These are phyloP conservation scores for Volvox carteri DNA, from an alignment of 163 green algal genomes.

Conservation along the genomic window DNA sequence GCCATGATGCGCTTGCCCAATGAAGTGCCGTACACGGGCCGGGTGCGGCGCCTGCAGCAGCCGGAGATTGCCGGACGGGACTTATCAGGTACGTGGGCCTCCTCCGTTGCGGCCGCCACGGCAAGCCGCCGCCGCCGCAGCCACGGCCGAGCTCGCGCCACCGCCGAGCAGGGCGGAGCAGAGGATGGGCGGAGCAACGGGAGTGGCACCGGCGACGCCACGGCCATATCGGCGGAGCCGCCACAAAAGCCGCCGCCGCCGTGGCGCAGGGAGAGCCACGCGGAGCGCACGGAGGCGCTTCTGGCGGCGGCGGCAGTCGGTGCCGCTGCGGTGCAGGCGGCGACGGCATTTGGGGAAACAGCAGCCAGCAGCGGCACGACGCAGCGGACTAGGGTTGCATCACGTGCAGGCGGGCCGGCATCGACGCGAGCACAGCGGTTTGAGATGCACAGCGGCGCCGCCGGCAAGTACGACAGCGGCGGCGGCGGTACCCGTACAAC, in stretches of 20 bases:
- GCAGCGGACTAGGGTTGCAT: background rate
- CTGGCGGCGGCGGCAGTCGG: background rate
- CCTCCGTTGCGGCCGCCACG: background rate
- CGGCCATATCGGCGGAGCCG: background rate
- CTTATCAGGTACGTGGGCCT: background rate
- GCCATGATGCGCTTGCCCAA: constrained; percentile 14
- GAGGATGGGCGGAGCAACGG: no score
- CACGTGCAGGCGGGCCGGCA: background rate
- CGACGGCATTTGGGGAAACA: background rate
- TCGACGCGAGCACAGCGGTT: background rate
- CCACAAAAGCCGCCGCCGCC: background rate
- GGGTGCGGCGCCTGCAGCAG: background rate
- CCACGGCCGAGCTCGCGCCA: background rate
- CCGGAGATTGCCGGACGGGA: background rate
- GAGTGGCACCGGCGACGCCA: no score
- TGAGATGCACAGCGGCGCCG: no score
- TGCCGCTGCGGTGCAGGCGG: background rate
- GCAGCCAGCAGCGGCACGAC: background rate
- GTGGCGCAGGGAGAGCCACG: constrained; percentile 1
- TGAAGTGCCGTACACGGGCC: constrained; percentile 14
- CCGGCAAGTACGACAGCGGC: no score
- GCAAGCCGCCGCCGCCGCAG: background rate
- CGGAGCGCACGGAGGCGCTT: background rate
- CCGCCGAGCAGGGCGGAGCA: no score
- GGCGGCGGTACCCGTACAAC: no score